Percentiles rank a stretch among this genome's conserved stretches.
Evolutionary conservation across 768 basidiomycete species (phyloP).

Genomic region (Agrocybe chaxingu): DNA sequence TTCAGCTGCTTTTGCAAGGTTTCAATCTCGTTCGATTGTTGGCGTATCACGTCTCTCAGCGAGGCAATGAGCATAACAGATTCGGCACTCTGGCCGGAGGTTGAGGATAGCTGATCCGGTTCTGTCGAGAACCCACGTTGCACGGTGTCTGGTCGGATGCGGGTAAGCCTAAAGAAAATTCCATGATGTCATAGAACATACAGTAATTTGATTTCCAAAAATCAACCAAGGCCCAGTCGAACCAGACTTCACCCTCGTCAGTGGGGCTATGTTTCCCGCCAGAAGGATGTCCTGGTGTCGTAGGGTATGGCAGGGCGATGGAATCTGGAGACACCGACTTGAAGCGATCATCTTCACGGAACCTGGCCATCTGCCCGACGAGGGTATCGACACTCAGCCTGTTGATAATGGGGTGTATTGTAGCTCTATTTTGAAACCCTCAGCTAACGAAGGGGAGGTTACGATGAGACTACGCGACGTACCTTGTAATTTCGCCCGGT

Average conservation of each 20-base stretch:
- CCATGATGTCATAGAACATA: conserved; percentile 32
- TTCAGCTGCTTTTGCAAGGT: conserved; percentile 59
- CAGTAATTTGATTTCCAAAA: conserved; percentile 99
- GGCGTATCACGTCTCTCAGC: conserved; percentile 77
- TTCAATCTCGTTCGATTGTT: conserved; percentile 81
- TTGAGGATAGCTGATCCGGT: conserved; percentile 60
- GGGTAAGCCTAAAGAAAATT: background rate
- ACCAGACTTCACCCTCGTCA: conserved; percentile 89
- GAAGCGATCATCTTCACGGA: conserved; percentile 93
- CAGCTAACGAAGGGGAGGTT: conserved; percentile 1
- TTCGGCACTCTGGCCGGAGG: conserved; percentile 70
- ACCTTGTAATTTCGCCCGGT: conserved; percentile 95
- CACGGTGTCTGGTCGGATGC: conserved; percentile 53
- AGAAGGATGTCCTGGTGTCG: conserved; percentile 27
- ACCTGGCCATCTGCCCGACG: conserved; percentile 77
- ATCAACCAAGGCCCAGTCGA: conserved; percentile 97
- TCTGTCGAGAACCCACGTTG: conserved; percentile 71
- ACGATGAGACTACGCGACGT: conserved; percentile 14
- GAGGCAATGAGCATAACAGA: conserved; percentile 79
- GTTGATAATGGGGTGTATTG: conserved; percentile 85
- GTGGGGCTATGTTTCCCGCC: conserved; percentile 34
- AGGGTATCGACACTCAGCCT: conserved; percentile 90
- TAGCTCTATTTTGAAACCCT: conserved; percentile 45
- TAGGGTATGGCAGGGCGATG: conserved; percentile 60
- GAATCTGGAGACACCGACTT: conserved; percentile 84